Evolutionary conservation across 495 filamentous ascomycete species (phyloP), one percentile per base, ranked within the genome.

Genomic region (Penicillium nucicola): DNA sequence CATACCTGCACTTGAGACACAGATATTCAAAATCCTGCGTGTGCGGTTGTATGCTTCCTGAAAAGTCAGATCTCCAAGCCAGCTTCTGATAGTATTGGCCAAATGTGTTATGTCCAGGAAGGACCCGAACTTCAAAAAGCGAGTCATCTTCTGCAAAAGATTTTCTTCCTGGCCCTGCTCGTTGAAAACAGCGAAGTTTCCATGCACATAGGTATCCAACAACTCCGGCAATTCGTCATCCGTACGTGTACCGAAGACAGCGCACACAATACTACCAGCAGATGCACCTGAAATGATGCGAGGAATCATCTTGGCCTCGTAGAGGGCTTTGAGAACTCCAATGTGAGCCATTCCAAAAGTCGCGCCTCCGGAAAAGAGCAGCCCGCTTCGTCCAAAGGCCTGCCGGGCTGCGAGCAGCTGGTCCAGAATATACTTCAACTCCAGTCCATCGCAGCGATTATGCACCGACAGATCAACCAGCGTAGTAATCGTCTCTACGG

Each of bases 291-390:
- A 96, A 46, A 97, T 92, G 62, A 97, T 93, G 15, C 91, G 83
- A 7, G 92, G 92, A 2, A 97, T 79, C 3, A 96, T 74, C 1
- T 79, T 80, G 13, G 80, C 71, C 61, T 95, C 83, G 62, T 80
- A 91, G 13, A 97, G 77, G 5, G 87, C 78, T 58, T 96, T 95
- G 53, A 96, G 71, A n/a, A 97, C 92, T 2, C 92, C 92, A 52
- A 97, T 87, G 65, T 97, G 92, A 40, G 87, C 88, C 92, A 97
- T 96, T 20, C 92, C 92, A 66, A 96, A 92, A 1, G 90, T 97
- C 0, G 87, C 92, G 8, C 92, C 92, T 13, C 92, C 92, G 12
- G 90, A 96, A 15, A 97, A 77, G 2, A 95, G 74, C 47, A 97
- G 69, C 0, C 92, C 92, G 53, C 87, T 96, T 43, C 92, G 79